phyloP scores from a whole-genome alignment of 306 rosid species.

The Dalbergia cochinchinensis region DNA sequence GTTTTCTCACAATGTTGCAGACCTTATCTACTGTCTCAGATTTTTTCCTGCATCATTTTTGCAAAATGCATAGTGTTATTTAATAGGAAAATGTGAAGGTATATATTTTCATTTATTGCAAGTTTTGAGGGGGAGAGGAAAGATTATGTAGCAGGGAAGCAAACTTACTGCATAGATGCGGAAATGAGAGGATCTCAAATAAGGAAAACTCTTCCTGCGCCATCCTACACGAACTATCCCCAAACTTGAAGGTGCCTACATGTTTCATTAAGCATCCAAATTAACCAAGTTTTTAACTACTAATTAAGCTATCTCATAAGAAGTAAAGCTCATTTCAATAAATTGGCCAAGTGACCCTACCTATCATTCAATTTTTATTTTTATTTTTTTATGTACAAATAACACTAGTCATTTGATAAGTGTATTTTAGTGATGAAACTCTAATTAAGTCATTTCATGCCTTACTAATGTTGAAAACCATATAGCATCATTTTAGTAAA shows the following conservation, averaged over 20 bases:
- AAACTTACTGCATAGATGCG: conserved; percentile 64
- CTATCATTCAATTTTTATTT: too few relatives aligned
- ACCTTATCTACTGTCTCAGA: conserved; percentile 59
- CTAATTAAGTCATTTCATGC: too few relatives aligned
- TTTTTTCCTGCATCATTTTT: conserved; percentile 41
- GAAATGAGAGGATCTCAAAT: conserved; percentile 58
- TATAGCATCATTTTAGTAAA: too few relatives aligned
- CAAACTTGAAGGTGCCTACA: conserved; percentile 55
- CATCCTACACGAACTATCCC: conserved; percentile 47
- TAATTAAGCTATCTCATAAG: not conserved
- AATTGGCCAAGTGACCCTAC: not conserved
- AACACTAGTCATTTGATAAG: too few relatives aligned
- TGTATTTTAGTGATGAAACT: too few relatives aligned
- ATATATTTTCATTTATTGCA: not conserved
- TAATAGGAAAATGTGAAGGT: conserved; percentile 2
- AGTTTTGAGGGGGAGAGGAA: not conserved
- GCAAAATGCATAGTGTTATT: too few relatives aligned
- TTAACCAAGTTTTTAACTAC: not conserved
- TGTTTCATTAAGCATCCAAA: conserved; percentile 18
- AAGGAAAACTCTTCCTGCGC: conserved; percentile 52
- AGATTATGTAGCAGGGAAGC: not conserved
- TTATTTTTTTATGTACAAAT: too few relatives aligned
- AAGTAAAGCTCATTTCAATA: not conserved
- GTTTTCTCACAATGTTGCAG: conserved; percentile 60
- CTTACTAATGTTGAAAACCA: too few relatives aligned